Evolutionary conservation across 257 asterid species (phyloP).

Genomic region (Euphrasia confusa): DNA sequence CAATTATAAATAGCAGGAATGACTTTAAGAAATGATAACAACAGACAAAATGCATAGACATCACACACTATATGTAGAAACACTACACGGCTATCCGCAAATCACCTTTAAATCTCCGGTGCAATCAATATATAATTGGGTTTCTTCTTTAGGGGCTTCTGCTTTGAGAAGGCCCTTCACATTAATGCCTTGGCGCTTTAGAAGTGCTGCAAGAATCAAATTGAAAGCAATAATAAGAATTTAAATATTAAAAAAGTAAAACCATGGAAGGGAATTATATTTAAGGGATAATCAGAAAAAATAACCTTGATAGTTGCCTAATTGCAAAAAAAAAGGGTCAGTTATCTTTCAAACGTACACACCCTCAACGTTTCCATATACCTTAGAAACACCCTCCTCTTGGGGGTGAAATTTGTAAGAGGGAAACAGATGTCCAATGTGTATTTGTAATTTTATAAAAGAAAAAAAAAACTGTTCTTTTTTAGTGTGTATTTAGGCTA

Average conservation of each 20-base stretch:
- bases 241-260: not conserved
- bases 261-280: not conserved
- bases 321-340: not conserved
- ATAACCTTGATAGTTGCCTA: not conserved
- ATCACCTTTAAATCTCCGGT: constrained; percentile 91
- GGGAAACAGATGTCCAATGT: not conserved
- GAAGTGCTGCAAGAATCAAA: constrained; percentile 58
- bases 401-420: not conserved
- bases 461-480: not conserved
- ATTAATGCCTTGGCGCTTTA: constrained; percentile 92
- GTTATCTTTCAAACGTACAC: not conserved
- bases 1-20: not conserved
- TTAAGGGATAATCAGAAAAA: constrained; percentile 20
- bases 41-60: constrained; percentile 1
- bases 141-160: constrained; percentile 86
- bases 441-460: not conserved
- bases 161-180: constrained; percentile 94
- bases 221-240: constrained; percentile 24
- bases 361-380: not conserved
- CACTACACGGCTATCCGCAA: constrained; percentile 24
- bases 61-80: constrained; percentile 7
- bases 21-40: constrained; percentile 10
- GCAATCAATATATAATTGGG: constrained; percentile 77
- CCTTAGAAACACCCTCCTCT: not conserved
- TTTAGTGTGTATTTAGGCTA: not conserved